Evolutionary conservation across 768 basidiomycete genomes (phyloP), one percentile per base, ranked within the genome.

Genomic region (Hemileccinum impolitum): DNA sequence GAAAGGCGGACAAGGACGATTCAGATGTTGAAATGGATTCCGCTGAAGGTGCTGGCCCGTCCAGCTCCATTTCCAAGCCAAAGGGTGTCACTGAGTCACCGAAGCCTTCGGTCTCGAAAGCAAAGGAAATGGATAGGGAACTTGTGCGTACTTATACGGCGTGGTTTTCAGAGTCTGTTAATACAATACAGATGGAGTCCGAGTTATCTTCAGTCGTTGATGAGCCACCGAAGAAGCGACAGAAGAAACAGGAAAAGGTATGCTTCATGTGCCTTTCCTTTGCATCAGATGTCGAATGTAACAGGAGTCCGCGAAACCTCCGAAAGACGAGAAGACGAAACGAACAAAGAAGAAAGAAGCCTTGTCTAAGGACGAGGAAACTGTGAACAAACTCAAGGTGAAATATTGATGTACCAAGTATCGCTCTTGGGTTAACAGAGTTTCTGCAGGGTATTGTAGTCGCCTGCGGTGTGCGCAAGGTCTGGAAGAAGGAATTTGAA

Each of bases 381-480:
- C 75, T 1, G 80, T 91, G 53, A 88, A 86, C 60, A 78, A 75
- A 39, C 73, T 90, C 15, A 92, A 92, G 76, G 89, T 82, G 57
- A 19, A 58, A 45, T 31, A 4, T 36, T 42, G n/a, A 3, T 32
- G 26, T 14, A 42, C 23, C 19, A 4, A 15, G 31, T 23, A 11
- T 47, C n/a, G 48, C 26, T 47, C n/a, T 49, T 30, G 26, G 18
- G 18, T 14, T 52, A 28, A 51, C 19, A 4, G 13, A 11, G 6
- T 51, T 30, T 47, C 37, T 40, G 37, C 13, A 90, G 89, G 72
- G 81, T 14, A 66, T 87, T 13, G 80, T 93, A 1, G 64, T 77
- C 13, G 85, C 87, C 2, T 91, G 90, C 53, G 90, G 90, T 6
- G 75, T 87, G 15, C 81, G 87, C 50, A 90, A 84, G 64, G 71